These are phyloP conservation scores for Saraca asoca DNA, from an alignment of 331 rosid genomes.

Conservation along the genomic window DNA sequence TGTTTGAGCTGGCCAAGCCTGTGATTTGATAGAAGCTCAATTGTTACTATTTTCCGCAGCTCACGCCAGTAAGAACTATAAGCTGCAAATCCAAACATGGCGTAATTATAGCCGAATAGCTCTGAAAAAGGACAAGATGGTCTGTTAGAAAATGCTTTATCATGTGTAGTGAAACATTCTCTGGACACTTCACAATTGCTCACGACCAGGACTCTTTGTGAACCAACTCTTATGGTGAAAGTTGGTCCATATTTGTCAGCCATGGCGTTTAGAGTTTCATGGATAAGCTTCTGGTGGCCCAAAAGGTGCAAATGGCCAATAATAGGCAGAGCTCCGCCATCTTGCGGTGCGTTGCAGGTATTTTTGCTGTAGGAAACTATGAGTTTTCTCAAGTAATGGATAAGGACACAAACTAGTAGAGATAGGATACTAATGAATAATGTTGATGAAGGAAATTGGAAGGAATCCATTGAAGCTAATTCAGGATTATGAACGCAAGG, in stretches of 20 bases:
- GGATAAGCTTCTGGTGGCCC: not conserved
- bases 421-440: too few species aligned
- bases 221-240: slow-evolving; percentile 16
- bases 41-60: slow-evolving; percentile 30
- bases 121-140: slow-evolving; percentile 21
- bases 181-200: slow-evolving; percentile 25
- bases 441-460: too few species aligned
- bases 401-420: too few species aligned
- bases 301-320: slow-evolving; percentile 21
- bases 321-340: slow-evolving; percentile 26
- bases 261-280: slow-evolving; percentile 1
- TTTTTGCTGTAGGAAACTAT: too few species aligned
- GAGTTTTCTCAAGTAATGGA: too few species aligned
- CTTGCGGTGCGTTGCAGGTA: not conserved
- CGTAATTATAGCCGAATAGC: slow-evolving; percentile 30
- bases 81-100: slow-evolving; percentile 36
- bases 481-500: too few species aligned
- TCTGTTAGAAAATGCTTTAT: slow-evolving; percentile 29
- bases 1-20: slow-evolving; percentile 30
- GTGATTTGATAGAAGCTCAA: slow-evolving; percentile 36
- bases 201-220: not conserved
- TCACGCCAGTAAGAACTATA: slow-evolving; percentile 38
- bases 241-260: slow-evolving; percentile 19
- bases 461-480: too few species aligned
- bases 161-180: slow-evolving; percentile 34